Evolutionary conservation across 2,329 filamentous ascomycete species (phyloP), one percentile per base, ranked within the genome.

Genomic region (Akanthomyces lecanii): DNA sequence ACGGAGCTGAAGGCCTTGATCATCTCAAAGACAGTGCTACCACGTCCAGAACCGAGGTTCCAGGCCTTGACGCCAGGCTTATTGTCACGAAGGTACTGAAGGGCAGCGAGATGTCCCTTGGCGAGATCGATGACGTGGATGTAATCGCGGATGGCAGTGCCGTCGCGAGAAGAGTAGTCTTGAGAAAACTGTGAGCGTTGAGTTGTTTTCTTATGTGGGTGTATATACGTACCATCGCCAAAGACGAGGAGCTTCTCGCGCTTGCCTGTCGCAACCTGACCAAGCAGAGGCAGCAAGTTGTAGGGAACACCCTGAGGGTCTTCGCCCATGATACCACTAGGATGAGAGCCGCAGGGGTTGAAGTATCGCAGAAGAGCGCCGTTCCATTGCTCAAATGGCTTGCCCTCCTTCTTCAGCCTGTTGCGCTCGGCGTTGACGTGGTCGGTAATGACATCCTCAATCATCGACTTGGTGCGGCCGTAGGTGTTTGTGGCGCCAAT

Each of bases 401-500:
- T 89, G 66, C 90, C 91, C 18, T 84, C 87, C 82, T 96, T 97
- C 78, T 87, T 84, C 63, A 88, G 82, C 71, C 92, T 93, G 76
- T 85, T 89, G 70, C 94, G 89, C 81, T 97, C 89, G 21, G 94
- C 90, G 64, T 90, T 89, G 77, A 98, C 85, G 71, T 91, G 87
- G 77, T 99, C 95, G 69, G 89, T 92, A 75, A 99, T 97, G 77
- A 97, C 88, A 68, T 82, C 85, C 82, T 99, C 95, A 66, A 97
- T 92, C 69, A 89, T 90, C 72, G 91, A 89, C 82, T 99, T 99
- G 67, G 95, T 99, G 78, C 92, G 92, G 67, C 95, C 96, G 78
- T 99, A 99, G 30, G 94, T 92, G 83, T 98, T 99, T 69, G 95
- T 99, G 16, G 95, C 92, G 58, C 92, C 94, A 66, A 96, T 91